Conservation (phyloP, 1,284 basidiomycete species). For the Heterobasidion occidentale region DNA sequence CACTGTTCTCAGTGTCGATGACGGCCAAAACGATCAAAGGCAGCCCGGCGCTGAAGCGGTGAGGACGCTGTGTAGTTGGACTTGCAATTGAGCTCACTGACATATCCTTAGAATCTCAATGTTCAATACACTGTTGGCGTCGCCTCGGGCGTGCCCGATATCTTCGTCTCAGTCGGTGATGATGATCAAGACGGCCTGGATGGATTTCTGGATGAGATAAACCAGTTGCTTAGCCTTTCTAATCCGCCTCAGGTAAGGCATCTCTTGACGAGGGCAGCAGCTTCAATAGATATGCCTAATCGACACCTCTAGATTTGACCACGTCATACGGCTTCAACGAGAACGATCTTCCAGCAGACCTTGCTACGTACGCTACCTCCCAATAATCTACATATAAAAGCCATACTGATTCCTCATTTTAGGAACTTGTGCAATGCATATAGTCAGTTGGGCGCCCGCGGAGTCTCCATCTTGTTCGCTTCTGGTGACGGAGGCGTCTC, state of each 20-base stretch:
- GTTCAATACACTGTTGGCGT: slow-evolving; percentile 6
- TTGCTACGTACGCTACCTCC: slow-evolving; percentile 2
- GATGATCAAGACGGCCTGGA: slow-evolving; percentile 11
- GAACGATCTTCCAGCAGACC: slow-evolving; percentile 9
- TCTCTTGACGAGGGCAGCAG: too few species aligned
- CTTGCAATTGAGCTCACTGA: background rate
- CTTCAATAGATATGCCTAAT: too few species aligned
- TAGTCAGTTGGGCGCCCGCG: slow-evolving; percentile 4
- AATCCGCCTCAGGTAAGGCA: slow-evolving; percentile 39
- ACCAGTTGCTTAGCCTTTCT: too few species aligned
- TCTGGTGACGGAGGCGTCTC: slow-evolving; percentile 5
- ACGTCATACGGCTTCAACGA: slow-evolving; percentile 20
- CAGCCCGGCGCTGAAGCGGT: slow-evolving; percentile 24
- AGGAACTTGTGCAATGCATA: slow-evolving; percentile 4
- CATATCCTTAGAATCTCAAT: background rate
- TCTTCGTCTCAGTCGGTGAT: slow-evolving; percentile 5
- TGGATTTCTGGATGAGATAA: slow-evolving; percentile 23
- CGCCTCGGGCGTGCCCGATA: slow-evolving; percentile 2
- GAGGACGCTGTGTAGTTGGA: slow-evolving; percentile 16
- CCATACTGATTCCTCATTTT: background rate
- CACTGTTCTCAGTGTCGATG: background rate
- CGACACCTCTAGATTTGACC: slow-evolving; percentile 24
- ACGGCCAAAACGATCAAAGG: background rate
- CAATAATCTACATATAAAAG: background rate
- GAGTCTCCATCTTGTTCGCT: slow-evolving; percentile 14